These are phyloP conservation scores for Rhododendron griersonianum DNA, from an alignment of 148 eudicot genomes.

Conservation along the genomic window DNA sequence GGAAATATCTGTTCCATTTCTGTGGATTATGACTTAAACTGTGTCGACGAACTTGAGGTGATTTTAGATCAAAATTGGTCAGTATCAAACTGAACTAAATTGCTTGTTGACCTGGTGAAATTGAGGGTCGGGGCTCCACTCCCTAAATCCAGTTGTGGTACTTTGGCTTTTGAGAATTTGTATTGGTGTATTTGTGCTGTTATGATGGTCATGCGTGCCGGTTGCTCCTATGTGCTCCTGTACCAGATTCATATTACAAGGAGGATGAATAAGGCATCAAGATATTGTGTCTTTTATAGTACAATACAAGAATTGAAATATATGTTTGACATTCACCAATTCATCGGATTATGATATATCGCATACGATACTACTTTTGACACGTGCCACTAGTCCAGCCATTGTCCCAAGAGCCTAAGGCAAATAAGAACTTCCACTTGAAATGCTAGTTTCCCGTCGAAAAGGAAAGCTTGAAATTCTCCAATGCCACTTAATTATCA, in stretches of 20 bases:
- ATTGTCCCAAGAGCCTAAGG: neutral
- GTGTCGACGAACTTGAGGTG: neutral
- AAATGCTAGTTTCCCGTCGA: neutral
- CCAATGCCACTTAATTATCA: neutral
- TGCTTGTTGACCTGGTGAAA: neutral
- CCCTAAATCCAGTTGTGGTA: neutral
- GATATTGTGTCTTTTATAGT: neutral
- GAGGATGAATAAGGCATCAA: neutral
- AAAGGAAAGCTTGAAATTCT: neutral
- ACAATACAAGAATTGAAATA: neutral
- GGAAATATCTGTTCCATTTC: neutral
- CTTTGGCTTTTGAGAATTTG: neutral
- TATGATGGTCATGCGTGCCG: neutral
- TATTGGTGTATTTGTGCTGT: neutral
- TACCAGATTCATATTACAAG: neutral
- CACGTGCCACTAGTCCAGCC: neutral
- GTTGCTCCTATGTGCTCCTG: neutral
- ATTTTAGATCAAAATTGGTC: neutral
- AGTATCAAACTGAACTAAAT: neutral
- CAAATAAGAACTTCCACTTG: neutral
- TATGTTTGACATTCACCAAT: neutral
- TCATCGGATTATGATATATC: neutral
- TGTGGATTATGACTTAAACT: neutral
- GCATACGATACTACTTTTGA: neutral
- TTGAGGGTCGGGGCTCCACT: neutral